Percentiles rank a stretch among this genome's conserved stretches.
phyloP scores from a whole-genome alignment of 805 yeast species.

The Ogataea henricii region DNA sequence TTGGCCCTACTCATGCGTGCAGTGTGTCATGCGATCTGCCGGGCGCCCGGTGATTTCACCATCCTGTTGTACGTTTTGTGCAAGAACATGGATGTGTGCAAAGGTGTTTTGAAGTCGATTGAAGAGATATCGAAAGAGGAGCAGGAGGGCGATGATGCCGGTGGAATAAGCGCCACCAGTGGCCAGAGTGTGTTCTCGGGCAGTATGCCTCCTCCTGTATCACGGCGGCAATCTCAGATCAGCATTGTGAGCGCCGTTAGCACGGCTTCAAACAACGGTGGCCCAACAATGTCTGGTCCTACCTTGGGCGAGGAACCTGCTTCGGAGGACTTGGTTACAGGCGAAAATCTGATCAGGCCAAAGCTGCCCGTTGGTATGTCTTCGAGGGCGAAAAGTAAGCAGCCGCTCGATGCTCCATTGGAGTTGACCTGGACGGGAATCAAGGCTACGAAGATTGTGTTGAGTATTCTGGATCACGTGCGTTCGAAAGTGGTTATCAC shows the following conservation, averaged over 20 bases:
- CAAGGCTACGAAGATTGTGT: slow-evolving; percentile 46
- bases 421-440: slow-evolving; percentile 59
- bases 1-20: slow-evolving; percentile 62
- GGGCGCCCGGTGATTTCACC: slow-evolving; percentile 52
- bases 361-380: slow-evolving; percentile 64
- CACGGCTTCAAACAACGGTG: slow-evolving; percentile 3
- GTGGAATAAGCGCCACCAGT: background rate
- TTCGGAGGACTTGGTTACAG: slow-evolving; percentile 19
- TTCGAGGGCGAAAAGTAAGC: slow-evolving; percentile 52
- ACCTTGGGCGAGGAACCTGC: slow-evolving; percentile 11
- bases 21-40: slow-evolving; percentile 52
- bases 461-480: slow-evolving; percentile 37
- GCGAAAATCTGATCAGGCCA: slow-evolving; percentile 43
- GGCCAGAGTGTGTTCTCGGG: too few relatives aligned
- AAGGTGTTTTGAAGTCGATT: slow-evolving; percentile 39
- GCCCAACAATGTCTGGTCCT: slow-evolving; percentile 1
- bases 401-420: slow-evolving; percentile 51
- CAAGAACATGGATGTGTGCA: slow-evolving; percentile 43
- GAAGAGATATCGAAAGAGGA: slow-evolving; percentile 30
- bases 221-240: background rate
- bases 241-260: slow-evolving; percentile 3
- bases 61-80: slow-evolving; percentile 53
- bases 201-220: background rate
- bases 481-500: slow-evolving; percentile 38
- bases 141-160: slow-evolving; percentile 7